These are phyloP conservation scores for Aspergillus ostianus DNA, from an alignment of 495 filamentous ascomycete genomes.

Conservation along the genomic window DNA sequence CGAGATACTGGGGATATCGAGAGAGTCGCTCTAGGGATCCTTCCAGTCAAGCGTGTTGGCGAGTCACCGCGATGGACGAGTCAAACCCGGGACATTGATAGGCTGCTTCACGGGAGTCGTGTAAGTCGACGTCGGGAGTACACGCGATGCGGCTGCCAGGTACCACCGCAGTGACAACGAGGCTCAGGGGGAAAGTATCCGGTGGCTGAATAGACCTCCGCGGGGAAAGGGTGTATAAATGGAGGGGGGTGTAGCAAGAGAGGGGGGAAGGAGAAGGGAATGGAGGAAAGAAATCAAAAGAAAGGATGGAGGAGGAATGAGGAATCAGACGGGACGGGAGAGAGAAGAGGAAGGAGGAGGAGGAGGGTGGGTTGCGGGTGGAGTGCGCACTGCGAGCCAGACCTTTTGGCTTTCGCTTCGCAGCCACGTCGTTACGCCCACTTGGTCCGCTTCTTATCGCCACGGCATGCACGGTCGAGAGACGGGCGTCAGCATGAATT, in stretches of 20 bases:
- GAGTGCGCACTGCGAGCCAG: background rate
- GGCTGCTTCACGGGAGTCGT: slow-evolving; percentile 4
- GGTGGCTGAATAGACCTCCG: background rate
- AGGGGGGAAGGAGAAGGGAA: slow-evolving; percentile 12
- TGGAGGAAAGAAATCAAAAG: slow-evolving; percentile 8
- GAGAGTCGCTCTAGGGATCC: slow-evolving; percentile 2
- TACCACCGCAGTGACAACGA: slow-evolving; percentile 7
- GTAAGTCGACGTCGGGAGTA: slow-evolving; percentile 19
- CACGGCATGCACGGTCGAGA: background rate
- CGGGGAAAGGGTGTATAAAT: background rate
- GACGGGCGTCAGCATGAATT: too few species aligned
- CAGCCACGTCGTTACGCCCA: background rate
- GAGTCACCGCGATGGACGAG: slow-evolving; percentile 13
- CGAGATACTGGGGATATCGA: background rate
- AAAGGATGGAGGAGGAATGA: slow-evolving; percentile 7
- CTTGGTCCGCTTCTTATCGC: background rate
- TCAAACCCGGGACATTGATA: slow-evolving; percentile 9
- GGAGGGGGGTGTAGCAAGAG: slow-evolving; percentile 1
- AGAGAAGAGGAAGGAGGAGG: background rate
- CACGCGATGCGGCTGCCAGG: slow-evolving; percentile 24
- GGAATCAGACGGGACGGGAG: slow-evolving; percentile 4
- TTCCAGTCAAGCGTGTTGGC: slow-evolving; percentile 3
- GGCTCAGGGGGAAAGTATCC: slow-evolving; percentile 1
- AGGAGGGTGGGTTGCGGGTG: background rate
- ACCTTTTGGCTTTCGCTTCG: background rate